Evolutionary conservation across 2,329 filamentous ascomycete species (phyloP), one percentile per base, ranked within the genome.

Genomic region (Cercospora berteroae): DNA sequence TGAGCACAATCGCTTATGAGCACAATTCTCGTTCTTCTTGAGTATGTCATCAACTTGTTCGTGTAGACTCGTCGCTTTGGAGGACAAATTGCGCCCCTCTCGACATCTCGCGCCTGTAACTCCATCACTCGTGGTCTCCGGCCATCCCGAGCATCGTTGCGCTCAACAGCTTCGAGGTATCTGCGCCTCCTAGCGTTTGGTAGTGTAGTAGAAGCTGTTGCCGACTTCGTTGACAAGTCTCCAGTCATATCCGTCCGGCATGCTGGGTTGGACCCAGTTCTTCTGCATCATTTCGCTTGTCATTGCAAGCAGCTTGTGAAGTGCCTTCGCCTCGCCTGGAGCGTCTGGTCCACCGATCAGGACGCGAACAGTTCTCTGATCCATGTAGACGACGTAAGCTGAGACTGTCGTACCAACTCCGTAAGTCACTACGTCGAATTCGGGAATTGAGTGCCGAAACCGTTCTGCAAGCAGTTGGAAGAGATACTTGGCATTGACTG

Each of bases 1-100:
- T 52, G 33, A 44, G 57, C 25, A 27, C 50, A 58, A 58, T 29
- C 31, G 23, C 20, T 33, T 55, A 16, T 56, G 44, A 66, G 58
- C 55, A 50, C 44, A 50, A 23, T 25, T 48, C 4, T 25, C 0
- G 44, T 50, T 12, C 10, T n/a, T 39, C 1, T 50, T 50, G 18
- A 20, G 44, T 20, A 48, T 48, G 9, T 48, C 18, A 5, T 39
- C 13, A n/a, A 16, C 36, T 36, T 6, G 16, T 1, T 18, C 3
- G 5, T 44, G 16, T 7, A 44, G 4, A 20, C 16, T 18, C 6
- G 6, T 20, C 2, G 39, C 13, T 20, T n/a, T n/a, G n/a, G n/a
- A n/a, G n/a, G n/a, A n/a, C n/a, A n/a, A n/a, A n/a, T n/a, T n/a
- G n/a, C n/a, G n/a, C n/a, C 33, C 10, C 33, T 39, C 33, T 39